These are phyloP conservation scores for Tetradesmus obliquus DNA, from an alignment of 139 green algal genomes.

Conservation along the genomic window DNA sequence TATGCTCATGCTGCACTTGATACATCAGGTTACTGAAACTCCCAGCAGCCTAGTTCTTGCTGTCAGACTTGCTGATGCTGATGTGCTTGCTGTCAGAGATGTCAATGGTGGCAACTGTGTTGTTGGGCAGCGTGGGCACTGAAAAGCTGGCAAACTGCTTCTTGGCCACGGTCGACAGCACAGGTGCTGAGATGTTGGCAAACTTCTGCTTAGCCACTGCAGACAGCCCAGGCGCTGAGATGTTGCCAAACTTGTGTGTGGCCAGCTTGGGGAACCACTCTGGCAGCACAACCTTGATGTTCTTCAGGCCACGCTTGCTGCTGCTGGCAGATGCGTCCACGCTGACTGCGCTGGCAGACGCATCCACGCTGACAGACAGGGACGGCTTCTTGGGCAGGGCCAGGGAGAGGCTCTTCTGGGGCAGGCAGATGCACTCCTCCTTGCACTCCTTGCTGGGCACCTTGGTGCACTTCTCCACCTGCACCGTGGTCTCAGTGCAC, in stretches of 20 bases:
- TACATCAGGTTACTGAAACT: no score
- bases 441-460: constrained; percentile 31
- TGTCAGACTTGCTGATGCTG: no score
- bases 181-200: no score
- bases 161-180: no score
- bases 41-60: no score
- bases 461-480: constrained; percentile 5
- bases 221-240: neutral
- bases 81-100: neutral
- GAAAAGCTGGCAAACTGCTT: neutral
- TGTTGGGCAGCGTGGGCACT: neutral
- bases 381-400: neutral
- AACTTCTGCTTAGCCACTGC: no score
- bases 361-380: neutral
- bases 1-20: no score
- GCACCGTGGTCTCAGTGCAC: neutral
- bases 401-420: neutral
- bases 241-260: neutral
- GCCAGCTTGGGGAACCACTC: neutral
- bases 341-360: neutral
- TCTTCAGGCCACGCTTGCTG: neutral
- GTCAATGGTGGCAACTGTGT: neutral
- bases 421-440: constrained; percentile 15
- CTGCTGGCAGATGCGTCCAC: neutral
- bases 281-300: neutral